Conservation (phyloP, 2,329 filamentous ascomycete genomes). For the Phaeomoniella chlamydospora region DNA sequence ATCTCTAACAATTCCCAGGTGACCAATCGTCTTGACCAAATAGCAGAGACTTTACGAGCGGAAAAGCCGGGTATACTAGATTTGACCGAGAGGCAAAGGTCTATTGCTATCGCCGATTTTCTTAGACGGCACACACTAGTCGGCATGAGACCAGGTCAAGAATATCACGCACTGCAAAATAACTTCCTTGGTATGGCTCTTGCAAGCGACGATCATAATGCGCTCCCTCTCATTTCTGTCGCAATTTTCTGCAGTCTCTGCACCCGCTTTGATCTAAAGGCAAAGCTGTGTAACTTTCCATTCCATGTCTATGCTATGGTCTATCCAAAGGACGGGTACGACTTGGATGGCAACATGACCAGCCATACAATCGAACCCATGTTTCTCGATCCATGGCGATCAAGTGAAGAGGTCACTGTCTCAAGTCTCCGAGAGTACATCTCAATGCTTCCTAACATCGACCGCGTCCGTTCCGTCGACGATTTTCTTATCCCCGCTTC, state of each 20-base stretch:
- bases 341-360: slow-evolving; percentile 37
- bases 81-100: slow-evolving; percentile 51
- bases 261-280: slow-evolving; percentile 56
- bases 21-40: slow-evolving; percentile 46
- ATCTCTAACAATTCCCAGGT: slow-evolving; percentile 30
- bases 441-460: slow-evolving; percentile 32
- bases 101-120: slow-evolving; percentile 54
- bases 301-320: slow-evolving; percentile 77
- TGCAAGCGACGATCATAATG: slow-evolving; percentile 56
- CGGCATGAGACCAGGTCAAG: slow-evolving; percentile 51
- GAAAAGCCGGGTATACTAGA: slow-evolving; percentile 38
- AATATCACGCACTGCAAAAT: slow-evolving; percentile 71
- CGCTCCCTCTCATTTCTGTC: slow-evolving; percentile 72
- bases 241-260: slow-evolving; percentile 78
- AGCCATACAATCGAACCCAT: slow-evolving; percentile 32
- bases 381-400: slow-evolving; percentile 73
- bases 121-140: slow-evolving; percentile 53
- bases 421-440: slow-evolving; percentile 45
- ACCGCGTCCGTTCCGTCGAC: slow-evolving; percentile 17
- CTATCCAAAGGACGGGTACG: slow-evolving; percentile 42
- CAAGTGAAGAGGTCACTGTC: slow-evolving; percentile 49
- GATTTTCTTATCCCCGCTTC: slow-evolving; percentile 50
- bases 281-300: slow-evolving; percentile 67
- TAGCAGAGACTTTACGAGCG: slow-evolving; percentile 41
- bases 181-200: slow-evolving; percentile 77